These are phyloP conservation scores for Phytophthora nicotianae DNA, from an alignment of 352 stramenopile genomes.

Conservation along the genomic window DNA sequence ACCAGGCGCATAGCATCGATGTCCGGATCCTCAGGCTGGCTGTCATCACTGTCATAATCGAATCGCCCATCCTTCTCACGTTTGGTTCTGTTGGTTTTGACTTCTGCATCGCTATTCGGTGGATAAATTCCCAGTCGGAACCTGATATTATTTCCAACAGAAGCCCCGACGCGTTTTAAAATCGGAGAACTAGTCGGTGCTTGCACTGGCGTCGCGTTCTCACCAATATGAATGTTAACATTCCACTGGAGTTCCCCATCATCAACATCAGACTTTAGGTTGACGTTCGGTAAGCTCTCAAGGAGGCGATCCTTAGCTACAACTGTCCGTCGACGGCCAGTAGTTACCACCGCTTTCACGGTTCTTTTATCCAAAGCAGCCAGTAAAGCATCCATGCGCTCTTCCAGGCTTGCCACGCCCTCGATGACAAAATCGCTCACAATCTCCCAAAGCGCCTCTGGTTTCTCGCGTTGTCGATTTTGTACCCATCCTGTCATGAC, in stretches of 20 bases:
- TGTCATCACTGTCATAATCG: conserved; percentile 19
- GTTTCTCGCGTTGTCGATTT: conserved; percentile 25
- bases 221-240: conserved; percentile 34
- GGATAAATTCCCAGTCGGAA: conserved; percentile 48
- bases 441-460: conserved; percentile 45
- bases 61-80: conserved; percentile 7
- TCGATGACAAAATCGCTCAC: conserved; percentile 23
- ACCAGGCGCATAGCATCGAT: conserved; percentile 32
- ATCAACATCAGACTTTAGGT: conserved; percentile 18
- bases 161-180: conserved; percentile 8
- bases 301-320: conserved; percentile 13
- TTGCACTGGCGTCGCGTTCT: background rate
- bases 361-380: conserved; percentile 11
- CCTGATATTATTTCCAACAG: conserved; percentile 32
- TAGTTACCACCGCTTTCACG: conserved; percentile 7
- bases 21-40: conserved; percentile 11
- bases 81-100: conserved; percentile 2
- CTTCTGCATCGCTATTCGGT: conserved; percentile 11
- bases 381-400: conserved; percentile 22
- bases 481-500: conserved; percentile 51
- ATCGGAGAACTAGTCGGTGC: background rate
- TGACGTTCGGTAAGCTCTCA: conserved; percentile 13
- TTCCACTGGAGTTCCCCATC: conserved; percentile 50
- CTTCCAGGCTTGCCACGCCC: conserved; percentile 25
- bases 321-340: conserved; percentile 8